Percentiles rank a stretch among this genome's conserved stretches.
These are phyloP conservation scores for Termitomyces sp. DNA, from an alignment of 768 basidiomycete genomes.

Conservation along the genomic window DNA sequence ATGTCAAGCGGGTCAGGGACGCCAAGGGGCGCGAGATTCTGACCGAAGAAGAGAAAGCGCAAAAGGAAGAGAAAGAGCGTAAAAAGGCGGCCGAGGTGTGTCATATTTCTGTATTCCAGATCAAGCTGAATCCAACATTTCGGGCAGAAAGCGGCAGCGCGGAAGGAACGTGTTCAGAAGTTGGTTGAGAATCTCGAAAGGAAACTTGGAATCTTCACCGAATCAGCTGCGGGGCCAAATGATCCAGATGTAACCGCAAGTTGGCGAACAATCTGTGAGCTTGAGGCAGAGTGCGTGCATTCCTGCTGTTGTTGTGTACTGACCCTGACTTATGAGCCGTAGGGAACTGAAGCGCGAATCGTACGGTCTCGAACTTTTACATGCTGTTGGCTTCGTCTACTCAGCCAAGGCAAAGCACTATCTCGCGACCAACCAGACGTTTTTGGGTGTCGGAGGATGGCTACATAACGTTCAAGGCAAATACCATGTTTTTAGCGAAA, in stretches of 20 bases:
- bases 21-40: conserved; percentile 52
- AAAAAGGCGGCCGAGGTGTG: conserved; percentile 70
- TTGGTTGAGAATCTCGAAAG: conserved; percentile 77
- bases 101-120: conserved; percentile 8
- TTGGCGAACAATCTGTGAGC: conserved; percentile 73
- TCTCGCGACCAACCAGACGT: conserved; percentile 67
- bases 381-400: conserved; percentile 87
- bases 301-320: not conserved
- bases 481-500: conserved; percentile 92
- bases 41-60: conserved; percentile 70
- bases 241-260: conserved; percentile 70
- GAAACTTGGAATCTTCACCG: conserved; percentile 85
- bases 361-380: conserved; percentile 83
- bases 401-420: conserved; percentile 79
- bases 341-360: conserved; percentile 85
- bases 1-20: conserved; percentile 55
- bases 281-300: conserved; percentile 76
- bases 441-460: conserved; percentile 90
- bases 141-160: conserved; percentile 72
- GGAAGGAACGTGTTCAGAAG: conserved; percentile 72
- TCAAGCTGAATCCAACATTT: conserved; percentile 6
- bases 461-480: conserved; percentile 89
- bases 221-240: conserved; percentile 69
- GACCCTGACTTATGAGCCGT: conserved; percentile 6
- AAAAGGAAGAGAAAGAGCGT: conserved; percentile 70